Base-by-base conservation (phyloP, 345 rosid genomes). In the Corchorus olitorius region DNA sequence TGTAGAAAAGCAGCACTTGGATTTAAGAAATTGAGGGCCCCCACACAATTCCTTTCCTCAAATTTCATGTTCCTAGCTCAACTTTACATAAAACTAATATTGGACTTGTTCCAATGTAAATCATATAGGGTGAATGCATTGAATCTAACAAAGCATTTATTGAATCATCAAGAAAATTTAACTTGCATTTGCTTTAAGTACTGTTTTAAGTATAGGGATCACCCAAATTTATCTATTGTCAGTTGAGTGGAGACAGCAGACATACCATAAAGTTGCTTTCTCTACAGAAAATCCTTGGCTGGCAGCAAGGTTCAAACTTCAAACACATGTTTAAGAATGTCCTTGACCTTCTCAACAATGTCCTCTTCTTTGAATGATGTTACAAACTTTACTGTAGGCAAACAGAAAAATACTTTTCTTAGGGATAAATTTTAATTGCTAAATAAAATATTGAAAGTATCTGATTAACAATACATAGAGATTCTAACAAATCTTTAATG, bases 311-410 rank as follows among this genome's bases (percentile, higher is more conserved):
- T 56, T 81, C 78, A 54, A 90, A 83, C 69, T 56, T 81, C 78
- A 54, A 90, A 83, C 69, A 87, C 93, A 82, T 88, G 96, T 81
- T 61, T 72, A 37, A 92, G 93, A 77, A 94, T 92, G 87, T 78
- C 74, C 63, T 70, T 64, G 59, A 91, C 93, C 43, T 81, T 73
- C 75, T 84, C 88, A 70, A 81, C 79, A 34, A 85, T 84, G 49
- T 87, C 89, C 43, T 82, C 92, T 81, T 89, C 92, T 72, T 82
- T 82, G 77, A 79, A 80, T n/a, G 86, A 80, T 72, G 93, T 88
- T 77, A 83, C 88, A 81, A 87, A 86, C 78, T 86, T 91, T 72
- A 89, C 94, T 92, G 92, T 50, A 33, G 16, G 41, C 84, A 79
- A 78, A 75, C 66, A 74, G 68, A 46, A 70, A 52, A 72, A 59